A percentile compares a stretch with the other conserved stretches of the same genome.
Evolutionary conservation across 2,329 filamentous ascomycete genomes (phyloP).

Genomic region (Cladophialophora bantiana): DNA sequence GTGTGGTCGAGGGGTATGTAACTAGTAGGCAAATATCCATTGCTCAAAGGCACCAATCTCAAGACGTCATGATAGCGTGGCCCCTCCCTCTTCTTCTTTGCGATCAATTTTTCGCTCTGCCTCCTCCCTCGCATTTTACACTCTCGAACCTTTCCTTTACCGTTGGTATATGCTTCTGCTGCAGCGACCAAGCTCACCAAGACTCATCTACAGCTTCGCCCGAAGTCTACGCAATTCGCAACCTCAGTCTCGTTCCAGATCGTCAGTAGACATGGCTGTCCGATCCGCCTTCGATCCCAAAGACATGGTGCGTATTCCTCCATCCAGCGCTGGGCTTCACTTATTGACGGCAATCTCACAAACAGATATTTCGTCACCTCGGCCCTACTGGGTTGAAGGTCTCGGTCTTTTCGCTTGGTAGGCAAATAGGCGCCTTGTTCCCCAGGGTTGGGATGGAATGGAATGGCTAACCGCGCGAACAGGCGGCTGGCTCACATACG

Average conservation of each 20-base stretch:
- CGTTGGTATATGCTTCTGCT: constrained; percentile 5
- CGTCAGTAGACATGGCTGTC: constrained; percentile 33
- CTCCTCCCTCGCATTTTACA: neutral
- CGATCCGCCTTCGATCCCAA: constrained; percentile 37
- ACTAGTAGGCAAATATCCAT: neutral
- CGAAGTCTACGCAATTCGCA: constrained; percentile 2
- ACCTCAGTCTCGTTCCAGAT: constrained; percentile 8
- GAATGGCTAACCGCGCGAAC: constrained; percentile 5
- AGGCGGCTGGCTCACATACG: constrained; percentile 58
- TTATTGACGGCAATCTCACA: constrained; percentile 8
- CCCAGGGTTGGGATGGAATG: neutral
- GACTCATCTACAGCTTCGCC: constrained; percentile 4
- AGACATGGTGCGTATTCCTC: constrained; percentile 33
- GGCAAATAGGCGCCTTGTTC: neutral
- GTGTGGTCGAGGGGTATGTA: neutral
- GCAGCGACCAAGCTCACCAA: constrained; percentile 4
- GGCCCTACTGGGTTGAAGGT: constrained; percentile 75
- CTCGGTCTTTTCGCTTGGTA: constrained; percentile 71
- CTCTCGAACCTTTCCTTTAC: neutral
- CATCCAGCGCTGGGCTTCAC: neutral
- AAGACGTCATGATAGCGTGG: constrained; percentile 6
- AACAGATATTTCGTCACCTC: constrained; percentile 65
- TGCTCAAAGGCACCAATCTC: neutral
- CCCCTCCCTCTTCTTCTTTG: neutral
- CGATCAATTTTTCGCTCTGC: neutral